Conservation (phyloP, 345 rosid genomes). For the Linum trigynum region DNA sequence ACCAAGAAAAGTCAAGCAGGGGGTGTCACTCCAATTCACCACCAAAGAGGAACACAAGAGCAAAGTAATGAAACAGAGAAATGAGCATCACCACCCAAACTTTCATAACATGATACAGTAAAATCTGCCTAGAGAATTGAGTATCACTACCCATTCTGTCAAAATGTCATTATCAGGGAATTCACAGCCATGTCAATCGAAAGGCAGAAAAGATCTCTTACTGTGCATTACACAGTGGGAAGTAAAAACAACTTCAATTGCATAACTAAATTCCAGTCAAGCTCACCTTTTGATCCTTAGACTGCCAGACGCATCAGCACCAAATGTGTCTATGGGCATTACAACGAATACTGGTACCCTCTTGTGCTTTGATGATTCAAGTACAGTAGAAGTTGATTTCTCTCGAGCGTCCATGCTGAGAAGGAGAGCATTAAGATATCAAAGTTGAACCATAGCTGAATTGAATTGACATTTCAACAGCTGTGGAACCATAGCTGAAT, state of each 20-base stretch:
- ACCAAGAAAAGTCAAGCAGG: constrained; percentile 20
- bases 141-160: neutral
- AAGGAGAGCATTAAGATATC: constrained; percentile 5
- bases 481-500: neutral
- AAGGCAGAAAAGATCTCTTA: neutral
- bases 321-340: constrained; percentile 44
- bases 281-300: constrained; percentile 44
- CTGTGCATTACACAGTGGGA: neutral
- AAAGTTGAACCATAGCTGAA: neutral
- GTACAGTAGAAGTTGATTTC: constrained; percentile 36
- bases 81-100: neutral
- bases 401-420: constrained; percentile 57
- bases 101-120: neutral
- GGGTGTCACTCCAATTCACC: constrained; percentile 8
- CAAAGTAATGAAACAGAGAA: neutral
- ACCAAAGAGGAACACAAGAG: neutral
- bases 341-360: constrained; percentile 51
- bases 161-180: neutral
- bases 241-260: neutral
- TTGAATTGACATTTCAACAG: neutral
- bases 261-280: neutral
- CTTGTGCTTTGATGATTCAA: constrained; percentile 49
- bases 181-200: neutral
- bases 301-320: constrained; percentile 45
- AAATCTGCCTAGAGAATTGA: neutral